Evolutionary conservation across 495 filamentous ascomycete species (phyloP), one percentile per base, ranked within the genome.

Genomic region (Hypomontagnella monticulosa): DNA sequence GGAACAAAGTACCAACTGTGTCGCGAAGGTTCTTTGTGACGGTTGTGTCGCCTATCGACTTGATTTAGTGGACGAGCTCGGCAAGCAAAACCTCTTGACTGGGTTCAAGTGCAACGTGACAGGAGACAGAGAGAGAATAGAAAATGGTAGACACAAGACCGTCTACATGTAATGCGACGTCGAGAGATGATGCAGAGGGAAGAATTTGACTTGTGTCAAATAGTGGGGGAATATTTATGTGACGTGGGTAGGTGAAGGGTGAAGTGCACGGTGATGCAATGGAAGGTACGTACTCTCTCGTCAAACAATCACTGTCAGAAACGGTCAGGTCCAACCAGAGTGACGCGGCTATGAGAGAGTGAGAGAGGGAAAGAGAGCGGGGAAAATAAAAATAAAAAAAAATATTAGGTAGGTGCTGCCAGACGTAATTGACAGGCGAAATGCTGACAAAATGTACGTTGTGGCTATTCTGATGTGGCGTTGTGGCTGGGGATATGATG

Each of bases 401-500:
- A 54, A 37, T 59, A 60, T 60, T 59, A 62, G 32, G 38, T 38
- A 34, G n/a, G 10, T 11, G 36, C 8, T 38, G 40, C 50, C 43
- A 67, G 55, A 48, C 67, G 72, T 73, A 76, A 75, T 76, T 71
- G 74, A 70, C 67, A 73, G 73, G 71, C 52, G 32, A 54, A 54
- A 69, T 71, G 72, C 72, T 72, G 69, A 67, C 70, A 69, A 69
- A 37, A 62, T 40, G 60, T 64, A 70, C 48, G 70, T 27, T 70
- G 75, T 74, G 74, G 71, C 68, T 72, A 58, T 54, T 75, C 63
- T 63, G 63, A 57, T 59, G 48, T 44, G 62, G 62, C 23, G 54
- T 60, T 71, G 75, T 73, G 74, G 71, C 72, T 73, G 69, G 71
- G 68, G 61, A 62, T 70, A 72, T 71, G 63, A 73, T 72, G 67